A percentile compares a stretch with the other conserved stretches of the same genome.
Evolutionary conservation across 2,329 filamentous ascomycete species (phyloP).

Genomic region (Aspergillus latus): DNA sequence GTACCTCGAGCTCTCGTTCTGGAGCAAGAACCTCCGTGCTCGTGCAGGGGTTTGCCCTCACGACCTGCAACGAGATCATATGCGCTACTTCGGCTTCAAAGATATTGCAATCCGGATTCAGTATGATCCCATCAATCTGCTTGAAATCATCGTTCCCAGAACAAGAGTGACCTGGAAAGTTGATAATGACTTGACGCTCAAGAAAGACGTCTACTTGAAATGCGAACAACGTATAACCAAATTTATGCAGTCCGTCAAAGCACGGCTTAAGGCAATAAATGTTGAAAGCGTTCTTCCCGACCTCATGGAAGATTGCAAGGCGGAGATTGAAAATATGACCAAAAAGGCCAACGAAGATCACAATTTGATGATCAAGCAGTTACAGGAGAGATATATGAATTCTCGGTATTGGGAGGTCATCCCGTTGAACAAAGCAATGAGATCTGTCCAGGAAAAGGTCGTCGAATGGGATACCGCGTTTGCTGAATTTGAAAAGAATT

Average conservation of each 20-base stretch:
- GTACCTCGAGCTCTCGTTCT: slow-evolving; percentile 96
- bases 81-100: slow-evolving; percentile 87
- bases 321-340: slow-evolving; percentile 74
- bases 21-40: slow-evolving; percentile 79
- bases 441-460: slow-evolving; percentile 88
- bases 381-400: slow-evolving; percentile 88
- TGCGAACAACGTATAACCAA: slow-evolving; percentile 78
- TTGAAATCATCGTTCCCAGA: slow-evolving; percentile 91
- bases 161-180: slow-evolving; percentile 96
- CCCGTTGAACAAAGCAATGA: slow-evolving; percentile 82
- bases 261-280: slow-evolving; percentile 81
- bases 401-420: slow-evolving; percentile 97
- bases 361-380: slow-evolving; percentile 66
- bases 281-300: slow-evolving; percentile 88
- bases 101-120: slow-evolving; percentile 85
- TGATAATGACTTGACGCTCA: slow-evolving; percentile 84
- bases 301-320: slow-evolving; percentile 76
- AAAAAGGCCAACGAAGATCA: slow-evolving; percentile 85
- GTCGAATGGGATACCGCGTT: slow-evolving; percentile 92
- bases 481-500: slow-evolving; percentile 85
- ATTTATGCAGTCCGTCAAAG: slow-evolving; percentile 85
- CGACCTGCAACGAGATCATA: slow-evolving; percentile 87
- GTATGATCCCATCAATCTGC: slow-evolving; percentile 86
- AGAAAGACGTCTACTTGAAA: slow-evolving; percentile 84
- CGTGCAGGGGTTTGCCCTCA: slow-evolving; percentile 78